Evolutionary conservation across 2,329 filamentous ascomycete species (phyloP).

Genomic region (Fusarium sp.): DNA sequence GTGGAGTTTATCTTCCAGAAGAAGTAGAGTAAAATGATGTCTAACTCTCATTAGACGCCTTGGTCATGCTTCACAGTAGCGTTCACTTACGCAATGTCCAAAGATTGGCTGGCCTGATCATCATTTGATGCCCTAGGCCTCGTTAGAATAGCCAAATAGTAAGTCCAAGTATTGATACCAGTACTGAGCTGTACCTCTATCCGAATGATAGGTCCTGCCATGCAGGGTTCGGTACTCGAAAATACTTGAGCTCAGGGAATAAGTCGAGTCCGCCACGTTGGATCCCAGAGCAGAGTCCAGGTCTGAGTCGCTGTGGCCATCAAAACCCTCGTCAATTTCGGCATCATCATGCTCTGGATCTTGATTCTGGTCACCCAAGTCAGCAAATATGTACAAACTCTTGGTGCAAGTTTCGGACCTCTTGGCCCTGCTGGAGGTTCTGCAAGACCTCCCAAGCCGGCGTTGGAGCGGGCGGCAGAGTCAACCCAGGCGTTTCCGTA

Average conservation of each 20-base stretch:
- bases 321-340: not conserved
- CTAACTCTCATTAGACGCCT: not conserved
- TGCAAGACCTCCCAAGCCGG: conserved; percentile 12
- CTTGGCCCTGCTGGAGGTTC: not conserved
- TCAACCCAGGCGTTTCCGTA: not conserved
- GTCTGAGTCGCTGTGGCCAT: not conserved
- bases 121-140: not conserved
- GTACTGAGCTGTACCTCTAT: not conserved
- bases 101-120: conserved; percentile 4
- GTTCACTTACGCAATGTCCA: conserved; percentile 6
- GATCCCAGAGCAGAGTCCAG: conserved; percentile 9
- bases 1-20: conserved; percentile 2
- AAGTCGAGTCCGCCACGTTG: not conserved
- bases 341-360: not conserved
- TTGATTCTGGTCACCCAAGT: not conserved
- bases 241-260: conserved; percentile 8
- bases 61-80: accelerated
- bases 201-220: conserved; percentile 10
- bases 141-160: accelerated
- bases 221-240: conserved; percentile 7
- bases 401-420: not conserved
- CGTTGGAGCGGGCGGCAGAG: conserved; percentile 3
- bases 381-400: accelerated
- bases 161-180: accelerated
- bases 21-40: conserved; percentile 2